Base-by-base conservation (phyloP, 371 early-diverging fungal genomes). In the Sporodiniella umbellata region DNA sequence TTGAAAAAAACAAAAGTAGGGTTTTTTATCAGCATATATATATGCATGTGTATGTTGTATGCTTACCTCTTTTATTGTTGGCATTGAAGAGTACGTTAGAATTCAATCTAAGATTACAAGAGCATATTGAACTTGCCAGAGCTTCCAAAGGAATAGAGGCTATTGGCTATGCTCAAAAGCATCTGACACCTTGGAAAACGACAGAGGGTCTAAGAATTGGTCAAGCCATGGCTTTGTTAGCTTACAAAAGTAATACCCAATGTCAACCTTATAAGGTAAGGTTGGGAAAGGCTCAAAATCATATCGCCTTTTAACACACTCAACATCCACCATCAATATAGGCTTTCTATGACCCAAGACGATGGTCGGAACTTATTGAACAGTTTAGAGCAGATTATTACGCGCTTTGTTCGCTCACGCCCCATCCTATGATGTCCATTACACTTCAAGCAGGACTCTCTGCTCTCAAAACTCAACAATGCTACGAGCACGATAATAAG, bases 11-110 rank as follows among this genome's bases (percentile, higher is more conserved):
- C 67, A 42, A 69, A 72, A 56, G 75, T 66, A 51, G 46, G 44
- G 15, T 8, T 35, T 18, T 18, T 6, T 21, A 23, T n/a, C n/a
- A n/a, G n/a, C n/a, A n/a, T n/a, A n/a, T n/a, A n/a, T n/a, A n/a
- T n/a, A n/a, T n/a, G n/a, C n/a, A n/a, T n/a, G n/a, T n/a, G n/a
- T n/a, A n/a, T n/a, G n/a, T n/a, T n/a, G n/a, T n/a, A n/a, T n/a
- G n/a, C n/a, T n/a, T n/a, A n/a, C n/a, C n/a, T n/a, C n/a, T n/a
- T n/a, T n/a, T n/a, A n/a, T n/a, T n/a, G n/a, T n/a, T n/a, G n/a
- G n/a, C n/a, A n/a, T n/a, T n/a, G n/a, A n/a, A 92, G 92, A 95
- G 93, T 62, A 84, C 90, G 5, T 72, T 98, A 33, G 98, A 98
- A 61, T 98, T 96, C 72, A 88, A 94, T 61, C 76, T 96, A 48